These are phyloP conservation scores for Calonectria naviculata DNA, from an alignment of 2,329 filamentous ascomycete genomes.

Conservation along the genomic window DNA sequence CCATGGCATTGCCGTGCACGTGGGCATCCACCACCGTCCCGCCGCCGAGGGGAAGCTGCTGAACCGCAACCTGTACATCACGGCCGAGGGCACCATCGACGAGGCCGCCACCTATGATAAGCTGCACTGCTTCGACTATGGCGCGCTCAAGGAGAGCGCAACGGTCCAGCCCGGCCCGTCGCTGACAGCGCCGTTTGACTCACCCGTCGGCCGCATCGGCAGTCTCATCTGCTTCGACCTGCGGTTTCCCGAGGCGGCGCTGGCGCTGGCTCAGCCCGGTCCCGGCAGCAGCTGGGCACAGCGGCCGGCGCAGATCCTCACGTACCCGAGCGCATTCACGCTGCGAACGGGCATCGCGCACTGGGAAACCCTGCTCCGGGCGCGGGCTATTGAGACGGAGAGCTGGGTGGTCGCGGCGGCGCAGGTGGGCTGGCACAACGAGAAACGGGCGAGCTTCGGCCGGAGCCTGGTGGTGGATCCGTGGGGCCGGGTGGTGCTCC, in stretches of 20 bases:
- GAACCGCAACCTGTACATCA: slow-evolving; percentile 66
- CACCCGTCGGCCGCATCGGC: slow-evolving; percentile 79
- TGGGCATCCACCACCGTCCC: slow-evolving; percentile 84
- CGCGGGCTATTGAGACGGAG: slow-evolving; percentile 90
- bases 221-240: slow-evolving; percentile 92
- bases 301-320: slow-evolving; percentile 75
- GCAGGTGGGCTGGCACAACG: slow-evolving; percentile 78
- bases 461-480: slow-evolving; percentile 88
- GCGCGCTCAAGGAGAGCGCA: slow-evolving; percentile 58
- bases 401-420: slow-evolving; percentile 89
- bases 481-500: slow-evolving; percentile 81
- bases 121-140: slow-evolving; percentile 87
- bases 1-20: slow-evolving; percentile 78
- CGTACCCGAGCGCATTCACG: slow-evolving; percentile 93
- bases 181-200: slow-evolving; percentile 78
- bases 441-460: slow-evolving; percentile 84
- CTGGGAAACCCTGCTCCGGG: slow-evolving; percentile 83
- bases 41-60: slow-evolving; percentile 48
- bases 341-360: slow-evolving; percentile 86
- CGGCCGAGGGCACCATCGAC: slow-evolving; percentile 54
- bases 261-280: slow-evolving; percentile 68
- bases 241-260: slow-evolving; percentile 80
- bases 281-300: slow-evolving; percentile 43
- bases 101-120: slow-evolving; percentile 77
- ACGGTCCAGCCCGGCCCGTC: slow-evolving; percentile 75